Evolutionary conservation across 2,329 filamentous ascomycete species (phyloP).

Genomic region (Colletotrichum navitas): DNA sequence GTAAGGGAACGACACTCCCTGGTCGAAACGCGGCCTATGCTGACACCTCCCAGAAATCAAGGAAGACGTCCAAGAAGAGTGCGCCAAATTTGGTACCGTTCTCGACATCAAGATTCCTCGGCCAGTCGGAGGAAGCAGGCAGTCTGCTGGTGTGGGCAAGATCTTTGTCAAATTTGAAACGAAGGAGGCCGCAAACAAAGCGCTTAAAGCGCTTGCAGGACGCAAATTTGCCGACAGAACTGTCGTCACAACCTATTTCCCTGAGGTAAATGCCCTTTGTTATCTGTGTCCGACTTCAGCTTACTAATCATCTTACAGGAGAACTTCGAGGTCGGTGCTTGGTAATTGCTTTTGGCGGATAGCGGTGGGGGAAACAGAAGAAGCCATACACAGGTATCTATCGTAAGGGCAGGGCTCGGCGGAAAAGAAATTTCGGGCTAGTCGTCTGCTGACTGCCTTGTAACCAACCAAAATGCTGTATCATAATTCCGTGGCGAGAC

Average conservation of each 20-base stretch:
- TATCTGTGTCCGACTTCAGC: conserved; percentile 18
- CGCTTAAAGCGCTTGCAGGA: conserved; percentile 89
- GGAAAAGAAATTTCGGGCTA: conserved; percentile 24
- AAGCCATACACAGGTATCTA: neutral
- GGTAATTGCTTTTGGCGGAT: conserved; percentile 65
- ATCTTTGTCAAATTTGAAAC: conserved; percentile 96
- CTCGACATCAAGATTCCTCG: conserved; percentile 93
- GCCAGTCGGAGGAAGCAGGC: conserved; percentile 83
- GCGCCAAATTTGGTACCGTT: conserved; percentile 88
- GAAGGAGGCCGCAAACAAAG: conserved; percentile 82
- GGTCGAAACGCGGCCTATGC: neutral
- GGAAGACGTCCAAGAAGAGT: conserved; percentile 94
- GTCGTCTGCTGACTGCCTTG: conserved; percentile 31
- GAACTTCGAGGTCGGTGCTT: conserved; percentile 92
- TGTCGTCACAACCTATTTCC: conserved; percentile 96
- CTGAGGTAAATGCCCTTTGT: conserved; percentile 73
- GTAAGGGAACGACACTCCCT: conserved; percentile 61
- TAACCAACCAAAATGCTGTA: conserved; percentile 36
- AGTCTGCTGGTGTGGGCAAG: conserved; percentile 93
- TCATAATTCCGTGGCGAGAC: conserved; percentile 34
- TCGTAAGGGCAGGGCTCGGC: conserved; percentile 19
- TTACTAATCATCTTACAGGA: conserved; percentile 70
- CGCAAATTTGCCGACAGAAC: conserved; percentile 97
- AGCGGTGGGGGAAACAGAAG: neutral
- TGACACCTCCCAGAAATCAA: conserved; percentile 79